Base-by-base conservation (phyloP, 2,329 filamentous ascomycete genomes). In the Diaporthe sp. region DNA sequence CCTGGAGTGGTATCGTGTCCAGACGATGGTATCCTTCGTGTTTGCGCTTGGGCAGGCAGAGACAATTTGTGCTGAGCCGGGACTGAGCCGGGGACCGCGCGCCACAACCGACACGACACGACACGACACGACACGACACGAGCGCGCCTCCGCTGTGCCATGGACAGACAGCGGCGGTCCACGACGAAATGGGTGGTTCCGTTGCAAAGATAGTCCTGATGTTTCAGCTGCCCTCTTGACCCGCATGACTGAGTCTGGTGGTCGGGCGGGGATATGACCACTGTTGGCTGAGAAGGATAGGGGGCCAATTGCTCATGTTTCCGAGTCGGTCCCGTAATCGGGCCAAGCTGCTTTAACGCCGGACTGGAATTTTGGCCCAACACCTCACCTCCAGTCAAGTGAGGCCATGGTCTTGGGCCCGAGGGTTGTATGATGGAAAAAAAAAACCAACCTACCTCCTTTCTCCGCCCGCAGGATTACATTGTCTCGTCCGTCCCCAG, bases 151-250 rank as follows among this genome's bases (percentile, higher is more conserved):
- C 59, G 68, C 68, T 70, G 68, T 70, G 68, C 68, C 68, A 27
- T 50, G 12, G 8, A 30, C 53, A 51, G 30, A 71, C 68, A 59
- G 68, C 39, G 66, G 9, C 66, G 53, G 25, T 35, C 66, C 6
- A 44, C 37, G 51, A 55, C 51, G 25, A 58, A 44, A 58, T 44
- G 51, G 37, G 51, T 19, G n/a, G 42, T 25, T n/a, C 32, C 35
- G 50, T 58, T 44, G 37, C 19, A 71, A 51, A 59, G 68, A 59
- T 61, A 27, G 55, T 37, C 55, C 9, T 53, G n/a, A n/a, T 71
- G 27, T 71, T 71, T 71, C 69, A 71, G 69, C 69, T 71, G 69
- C 56, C 56, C 37, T 71, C 27, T 70, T 44, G 42, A 71, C 55
- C 69, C 69, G 69, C 69, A 71, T 59, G 42, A 71, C 47, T 39